phyloP scores from a whole-genome alignment of 129 eudicot genomes.

The Arctium minus region DNA sequence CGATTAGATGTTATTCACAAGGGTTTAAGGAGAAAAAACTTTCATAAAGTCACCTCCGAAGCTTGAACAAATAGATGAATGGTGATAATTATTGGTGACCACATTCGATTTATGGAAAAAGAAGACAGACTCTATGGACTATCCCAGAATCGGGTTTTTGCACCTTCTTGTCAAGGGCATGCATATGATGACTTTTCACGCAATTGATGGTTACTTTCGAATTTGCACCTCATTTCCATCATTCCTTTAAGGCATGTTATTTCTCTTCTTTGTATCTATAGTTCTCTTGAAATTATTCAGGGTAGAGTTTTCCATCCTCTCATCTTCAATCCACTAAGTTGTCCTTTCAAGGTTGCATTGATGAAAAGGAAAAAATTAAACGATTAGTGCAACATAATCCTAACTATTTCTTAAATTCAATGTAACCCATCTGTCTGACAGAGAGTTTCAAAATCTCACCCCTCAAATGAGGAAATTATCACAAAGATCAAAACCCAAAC shows the following conservation, averaged over 20 bases:
- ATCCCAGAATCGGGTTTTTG: background rate
- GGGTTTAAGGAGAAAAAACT: background rate
- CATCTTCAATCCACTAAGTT: background rate
- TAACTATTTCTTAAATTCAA: background rate
- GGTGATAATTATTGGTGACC: background rate
- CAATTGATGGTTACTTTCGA: background rate
- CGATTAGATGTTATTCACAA: background rate
- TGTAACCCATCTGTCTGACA: background rate
- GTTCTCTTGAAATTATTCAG: background rate
- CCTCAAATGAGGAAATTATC: background rate
- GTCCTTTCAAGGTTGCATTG: background rate
- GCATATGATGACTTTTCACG: background rate
- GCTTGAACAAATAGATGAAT: background rate
- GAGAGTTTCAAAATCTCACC: background rate
- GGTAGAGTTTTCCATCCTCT: background rate
- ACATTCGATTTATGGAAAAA: background rate
- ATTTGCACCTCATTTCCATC: background rate
- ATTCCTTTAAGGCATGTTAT: background rate
- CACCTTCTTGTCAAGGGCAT: background rate
- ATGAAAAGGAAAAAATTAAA: background rate
- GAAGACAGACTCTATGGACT: background rate
- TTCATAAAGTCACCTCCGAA: background rate
- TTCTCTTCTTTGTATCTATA: background rate
- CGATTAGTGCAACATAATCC: background rate
- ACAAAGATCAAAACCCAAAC: background rate